These are phyloP conservation scores for Monoraphidium neglectum DNA, from an alignment of 139 green algal species.

Conservation along the genomic window DNA sequence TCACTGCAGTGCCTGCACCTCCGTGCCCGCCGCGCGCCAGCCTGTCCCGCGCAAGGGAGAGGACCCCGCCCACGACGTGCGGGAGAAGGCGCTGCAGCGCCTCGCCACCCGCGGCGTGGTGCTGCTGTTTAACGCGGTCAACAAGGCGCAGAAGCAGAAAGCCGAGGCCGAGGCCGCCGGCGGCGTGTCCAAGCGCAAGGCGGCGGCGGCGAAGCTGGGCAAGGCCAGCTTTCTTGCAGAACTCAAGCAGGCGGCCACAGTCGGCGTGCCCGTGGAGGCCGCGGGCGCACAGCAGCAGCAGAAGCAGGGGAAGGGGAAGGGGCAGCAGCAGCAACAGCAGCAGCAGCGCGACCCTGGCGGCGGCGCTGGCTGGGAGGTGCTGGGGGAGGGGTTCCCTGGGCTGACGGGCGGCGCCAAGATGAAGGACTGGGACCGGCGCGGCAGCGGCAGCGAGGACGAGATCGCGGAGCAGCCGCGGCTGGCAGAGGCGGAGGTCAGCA, in stretches of 20 bases:
- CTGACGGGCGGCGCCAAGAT: conserved; percentile 72
- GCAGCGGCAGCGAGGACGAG: conserved; percentile 34
- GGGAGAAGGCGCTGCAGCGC: conserved; percentile 69
- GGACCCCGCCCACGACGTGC: conserved; percentile 65
- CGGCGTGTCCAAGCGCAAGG: not conserved
- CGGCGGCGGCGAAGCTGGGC: conserved; percentile 36
- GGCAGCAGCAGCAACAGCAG: conserved; percentile 14
- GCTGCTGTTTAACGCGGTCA: conserved; percentile 88
- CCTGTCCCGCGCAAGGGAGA: conserved; percentile 54
- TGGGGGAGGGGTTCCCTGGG: conserved; percentile 69
- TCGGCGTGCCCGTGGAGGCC: not conserved
- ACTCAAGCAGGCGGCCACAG: conserved; percentile 42
- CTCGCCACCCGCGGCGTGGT: conserved; percentile 83
- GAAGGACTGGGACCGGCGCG: conserved; percentile 85
- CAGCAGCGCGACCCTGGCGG: conserved; percentile 8
- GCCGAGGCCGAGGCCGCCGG: conserved; percentile 25
- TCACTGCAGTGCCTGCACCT: not conserved
- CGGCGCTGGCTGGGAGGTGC: conserved; percentile 68
- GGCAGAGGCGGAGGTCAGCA: conserved; percentile 9
- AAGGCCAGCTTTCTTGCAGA: conserved; percentile 74
- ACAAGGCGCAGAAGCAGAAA: conserved; percentile 70
- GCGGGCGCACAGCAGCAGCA: not conserved
- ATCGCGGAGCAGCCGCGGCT: conserved; percentile 7
- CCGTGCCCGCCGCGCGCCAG: not conserved
- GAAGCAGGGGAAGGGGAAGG: not conserved